phyloP scores from a whole-genome alignment of 805 yeast genomes.

The Candida ascalaphidarum region DNA sequence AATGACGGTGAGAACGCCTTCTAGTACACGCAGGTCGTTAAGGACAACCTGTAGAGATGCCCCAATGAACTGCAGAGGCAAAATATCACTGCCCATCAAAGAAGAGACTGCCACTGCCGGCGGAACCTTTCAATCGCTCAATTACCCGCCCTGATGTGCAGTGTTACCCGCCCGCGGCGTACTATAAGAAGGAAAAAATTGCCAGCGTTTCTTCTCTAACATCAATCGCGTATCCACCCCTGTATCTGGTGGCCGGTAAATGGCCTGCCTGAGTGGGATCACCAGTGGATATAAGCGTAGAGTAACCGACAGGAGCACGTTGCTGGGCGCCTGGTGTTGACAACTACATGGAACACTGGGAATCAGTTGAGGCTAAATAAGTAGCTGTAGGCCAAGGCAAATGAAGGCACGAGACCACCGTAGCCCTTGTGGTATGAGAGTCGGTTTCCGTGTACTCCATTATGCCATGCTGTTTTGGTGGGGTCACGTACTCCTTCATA shows the following conservation, averaged over 20 bases:
- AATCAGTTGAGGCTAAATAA: constrained; percentile 37
- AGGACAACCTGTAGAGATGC: constrained; percentile 16
- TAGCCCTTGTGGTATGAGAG: not conserved
- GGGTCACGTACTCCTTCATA: not conserved
- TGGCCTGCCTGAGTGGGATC: too few species aligned
- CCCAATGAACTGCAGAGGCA: constrained; percentile 29
- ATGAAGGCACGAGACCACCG: not conserved
- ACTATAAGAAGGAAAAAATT: too few species aligned
- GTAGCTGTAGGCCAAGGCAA: not conserved
- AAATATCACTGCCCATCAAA: too few species aligned
- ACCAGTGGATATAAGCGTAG: constrained; percentile 28
- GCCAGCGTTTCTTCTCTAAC: constrained; percentile 17
- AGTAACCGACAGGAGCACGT: constrained; percentile 34
- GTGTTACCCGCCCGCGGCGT: too few species aligned
- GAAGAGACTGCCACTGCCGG: too few species aligned
- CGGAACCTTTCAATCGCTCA: too few species aligned
- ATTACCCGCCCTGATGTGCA: too few species aligned
- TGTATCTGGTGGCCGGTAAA: too few species aligned
- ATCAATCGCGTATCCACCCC: constrained; percentile 34
- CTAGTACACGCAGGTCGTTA: constrained; percentile 22
- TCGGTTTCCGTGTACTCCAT: not conserved
- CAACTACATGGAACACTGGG: constrained; percentile 31
- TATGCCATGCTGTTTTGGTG: not conserved
- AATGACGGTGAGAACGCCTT: constrained; percentile 29
- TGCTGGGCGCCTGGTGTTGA: constrained; percentile 41